phyloP scores from a whole-genome alignment of 2,329 filamentous ascomycete species.

The Xylaria sp. region DNA sequence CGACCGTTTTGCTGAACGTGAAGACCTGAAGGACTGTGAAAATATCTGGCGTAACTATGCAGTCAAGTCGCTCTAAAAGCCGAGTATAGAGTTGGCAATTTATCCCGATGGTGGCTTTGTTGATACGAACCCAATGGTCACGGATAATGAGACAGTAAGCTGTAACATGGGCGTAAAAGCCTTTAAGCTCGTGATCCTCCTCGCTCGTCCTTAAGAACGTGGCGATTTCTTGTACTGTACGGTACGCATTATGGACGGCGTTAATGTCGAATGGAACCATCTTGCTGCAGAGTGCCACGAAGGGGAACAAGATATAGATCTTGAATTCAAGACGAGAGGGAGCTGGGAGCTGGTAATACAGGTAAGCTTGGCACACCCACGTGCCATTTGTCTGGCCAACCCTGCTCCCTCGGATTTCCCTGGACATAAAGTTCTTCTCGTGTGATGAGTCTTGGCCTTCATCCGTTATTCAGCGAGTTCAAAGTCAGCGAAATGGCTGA shows the following conservation, averaged over 20 bases:
- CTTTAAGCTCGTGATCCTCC: background rate
- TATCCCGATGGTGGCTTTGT: background rate
- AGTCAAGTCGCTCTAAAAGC: background rate
- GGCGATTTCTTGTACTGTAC: background rate
- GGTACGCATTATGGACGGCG: background rate
- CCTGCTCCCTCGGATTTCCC: no score
- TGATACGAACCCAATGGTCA: background rate
- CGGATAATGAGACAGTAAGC: slow-evolving; percentile 1
- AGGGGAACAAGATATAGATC: no score
- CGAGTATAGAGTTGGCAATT: background rate
- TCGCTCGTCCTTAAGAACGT: background rate
- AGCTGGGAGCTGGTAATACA: no score
- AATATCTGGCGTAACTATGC: background rate
- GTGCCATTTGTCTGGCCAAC: no score
- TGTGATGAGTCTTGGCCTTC: no score
- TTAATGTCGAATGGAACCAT: background rate
- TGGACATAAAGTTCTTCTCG: no score
- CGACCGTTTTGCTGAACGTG: background rate
- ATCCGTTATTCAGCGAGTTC: no score
- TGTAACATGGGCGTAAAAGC: slow-evolving; percentile 2
- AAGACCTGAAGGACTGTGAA: no score
- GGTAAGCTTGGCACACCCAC: no score
- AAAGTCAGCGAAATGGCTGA: no score
- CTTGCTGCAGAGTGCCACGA: no score
- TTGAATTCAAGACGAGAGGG: no score